A percentile compares a stretch with the other conserved stretches of the same genome.
These are phyloP conservation scores for Rhypophila decipiens DNA, from an alignment of 495 filamentous ascomycete genomes.

Conservation along the genomic window DNA sequence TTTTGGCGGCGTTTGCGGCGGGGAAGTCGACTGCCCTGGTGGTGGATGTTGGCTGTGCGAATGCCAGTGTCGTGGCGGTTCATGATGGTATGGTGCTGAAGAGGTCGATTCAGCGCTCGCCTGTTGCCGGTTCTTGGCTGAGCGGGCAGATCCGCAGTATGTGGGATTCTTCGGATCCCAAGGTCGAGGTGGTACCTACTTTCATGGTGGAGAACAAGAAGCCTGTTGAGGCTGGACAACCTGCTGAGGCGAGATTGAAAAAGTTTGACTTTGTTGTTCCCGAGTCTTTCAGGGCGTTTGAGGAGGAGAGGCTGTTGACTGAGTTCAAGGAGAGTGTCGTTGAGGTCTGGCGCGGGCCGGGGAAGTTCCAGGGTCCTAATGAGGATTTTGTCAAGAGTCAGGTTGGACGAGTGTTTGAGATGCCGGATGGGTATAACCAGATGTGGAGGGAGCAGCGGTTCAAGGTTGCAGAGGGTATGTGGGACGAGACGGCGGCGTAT, in stretches of 20 bases:
- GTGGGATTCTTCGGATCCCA: slow-evolving; percentile 67
- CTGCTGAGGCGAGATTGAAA: slow-evolving; percentile 49
- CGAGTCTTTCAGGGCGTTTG: slow-evolving; percentile 65
- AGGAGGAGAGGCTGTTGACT: slow-evolving; percentile 88
- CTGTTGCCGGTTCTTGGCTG: slow-evolving; percentile 81
- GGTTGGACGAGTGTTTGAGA: slow-evolving; percentile 83
- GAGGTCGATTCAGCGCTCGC: slow-evolving; percentile 77
- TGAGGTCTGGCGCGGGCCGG: slow-evolving; percentile 83
- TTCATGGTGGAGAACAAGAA: slow-evolving; percentile 82
- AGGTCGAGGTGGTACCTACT: slow-evolving; percentile 74
- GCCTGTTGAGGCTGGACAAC: slow-evolving; percentile 79
- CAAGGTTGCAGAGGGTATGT: slow-evolving; percentile 77
- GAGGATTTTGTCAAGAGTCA: slow-evolving; percentile 59
- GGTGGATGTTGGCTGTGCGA: slow-evolving; percentile 86
- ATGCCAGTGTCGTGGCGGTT: slow-evolving; percentile 83
- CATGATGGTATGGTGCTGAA: slow-evolving; percentile 92
- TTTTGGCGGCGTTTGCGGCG: slow-evolving; percentile 66
- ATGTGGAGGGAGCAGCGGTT: slow-evolving; percentile 85
- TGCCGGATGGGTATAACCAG: slow-evolving; percentile 89
- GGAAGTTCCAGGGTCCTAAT: slow-evolving; percentile 54
- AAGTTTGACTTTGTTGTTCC: slow-evolving; percentile 60
- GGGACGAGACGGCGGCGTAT: slow-evolving; percentile 68
- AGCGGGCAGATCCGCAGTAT: slow-evolving; percentile 78
- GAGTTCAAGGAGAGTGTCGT: slow-evolving; percentile 98
- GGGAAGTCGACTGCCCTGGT: slow-evolving; percentile 91